Conservation (phyloP, 139 green algal species). For the Picochlorum costavermella region DNA sequence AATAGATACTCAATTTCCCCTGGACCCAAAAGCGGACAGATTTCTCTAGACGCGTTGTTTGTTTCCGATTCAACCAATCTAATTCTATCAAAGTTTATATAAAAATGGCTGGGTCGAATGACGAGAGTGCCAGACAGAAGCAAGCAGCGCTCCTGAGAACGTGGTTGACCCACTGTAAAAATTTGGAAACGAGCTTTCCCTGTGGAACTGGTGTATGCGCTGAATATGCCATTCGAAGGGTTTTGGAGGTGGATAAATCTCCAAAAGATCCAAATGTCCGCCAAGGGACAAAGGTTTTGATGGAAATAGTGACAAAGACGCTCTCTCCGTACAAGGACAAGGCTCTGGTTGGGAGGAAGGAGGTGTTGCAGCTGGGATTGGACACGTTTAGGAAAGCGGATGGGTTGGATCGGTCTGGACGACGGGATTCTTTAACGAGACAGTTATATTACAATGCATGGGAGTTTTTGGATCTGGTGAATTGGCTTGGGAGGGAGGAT, state of each 20-base stretch:
- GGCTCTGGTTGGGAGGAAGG: background rate
- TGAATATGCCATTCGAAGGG: background rate
- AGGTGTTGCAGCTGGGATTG: background rate
- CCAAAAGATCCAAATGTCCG: no score
- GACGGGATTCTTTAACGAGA: background rate
- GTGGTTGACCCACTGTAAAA: background rate
- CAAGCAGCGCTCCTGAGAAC: background rate
- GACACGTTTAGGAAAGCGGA: slow-evolving; percentile 9
- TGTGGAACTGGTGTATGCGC: background rate
- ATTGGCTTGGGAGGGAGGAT: background rate
- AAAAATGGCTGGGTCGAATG: no score
- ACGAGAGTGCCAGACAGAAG: background rate
- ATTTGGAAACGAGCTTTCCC: background rate
- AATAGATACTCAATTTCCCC: no score
- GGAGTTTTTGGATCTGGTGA: slow-evolving; percentile 4
- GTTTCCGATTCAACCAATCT: no score
- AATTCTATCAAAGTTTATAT: no score
- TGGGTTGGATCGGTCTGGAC: background rate
- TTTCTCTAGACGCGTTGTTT: no score
- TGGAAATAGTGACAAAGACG: background rate
- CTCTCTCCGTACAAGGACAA: background rate
- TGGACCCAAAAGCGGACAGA: no score
- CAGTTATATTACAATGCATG: background rate
- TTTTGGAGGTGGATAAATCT: no score
- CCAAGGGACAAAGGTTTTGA: no score